Conservation (phyloP, 2,329 filamentous ascomycete species). For the Paradendryphiella salina region DNA sequence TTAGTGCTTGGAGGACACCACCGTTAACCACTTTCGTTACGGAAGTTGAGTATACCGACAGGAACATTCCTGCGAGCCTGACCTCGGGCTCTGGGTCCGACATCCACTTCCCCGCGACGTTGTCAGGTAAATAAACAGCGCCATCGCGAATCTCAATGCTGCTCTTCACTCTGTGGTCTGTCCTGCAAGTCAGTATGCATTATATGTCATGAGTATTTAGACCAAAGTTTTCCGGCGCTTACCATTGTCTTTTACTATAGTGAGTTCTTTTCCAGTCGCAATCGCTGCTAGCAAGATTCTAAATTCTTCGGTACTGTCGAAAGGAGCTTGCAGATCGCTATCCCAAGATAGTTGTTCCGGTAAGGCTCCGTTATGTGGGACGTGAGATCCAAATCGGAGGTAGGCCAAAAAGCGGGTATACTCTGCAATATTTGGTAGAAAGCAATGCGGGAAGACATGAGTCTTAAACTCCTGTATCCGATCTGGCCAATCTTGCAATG, state of each 20-base stretch:
- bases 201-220: background rate
- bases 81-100: conserved; percentile 53
- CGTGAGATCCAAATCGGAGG: conserved; percentile 42
- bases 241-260: conserved; percentile 49
- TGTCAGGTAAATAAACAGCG: conserved; percentile 59
- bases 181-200: background rate
- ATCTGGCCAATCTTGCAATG: conserved; percentile 41
- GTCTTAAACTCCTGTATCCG: conserved; percentile 49
- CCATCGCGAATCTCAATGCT: conserved; percentile 33
- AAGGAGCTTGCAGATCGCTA: conserved; percentile 4
- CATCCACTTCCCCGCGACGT: conserved; percentile 46
- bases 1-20: conserved; percentile 64
- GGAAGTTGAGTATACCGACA: conserved; percentile 75
- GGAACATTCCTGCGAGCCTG: conserved; percentile 76
- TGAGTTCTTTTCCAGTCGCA: conserved; percentile 53
- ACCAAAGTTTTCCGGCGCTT: conserved; percentile 3
- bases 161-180: conserved; percentile 32
- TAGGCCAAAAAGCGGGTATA: conserved; percentile 49
- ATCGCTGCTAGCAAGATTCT: conserved; percentile 47
- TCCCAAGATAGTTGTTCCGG: conserved; percentile 18
- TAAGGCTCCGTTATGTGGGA: conserved; percentile 24
- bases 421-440: conserved; percentile 47
- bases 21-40: conserved; percentile 72
- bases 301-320: conserved; percentile 35
- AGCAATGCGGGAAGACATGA: conserved; percentile 54